Conservation (phyloP, 2,329 filamentous ascomycete genomes). For the Nigrospora osmanthi region DNA sequence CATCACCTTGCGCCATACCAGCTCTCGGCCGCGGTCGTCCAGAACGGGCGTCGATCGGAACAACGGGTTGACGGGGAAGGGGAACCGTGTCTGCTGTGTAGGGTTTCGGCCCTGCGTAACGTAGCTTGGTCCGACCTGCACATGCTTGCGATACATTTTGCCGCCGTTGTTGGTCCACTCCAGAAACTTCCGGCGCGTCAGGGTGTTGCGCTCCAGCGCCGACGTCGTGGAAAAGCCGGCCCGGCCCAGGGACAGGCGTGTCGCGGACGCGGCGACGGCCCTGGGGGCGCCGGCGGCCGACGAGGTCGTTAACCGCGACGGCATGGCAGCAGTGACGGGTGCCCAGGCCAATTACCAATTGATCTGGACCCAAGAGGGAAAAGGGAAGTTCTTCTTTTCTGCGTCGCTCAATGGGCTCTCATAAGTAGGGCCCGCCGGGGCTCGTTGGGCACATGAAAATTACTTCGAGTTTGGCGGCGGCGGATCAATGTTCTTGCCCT, state of each 20-base stretch:
- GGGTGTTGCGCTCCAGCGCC: background rate
- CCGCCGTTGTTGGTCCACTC: background rate
- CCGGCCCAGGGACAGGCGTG: background rate
- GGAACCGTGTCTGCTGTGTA: conserved; percentile 18
- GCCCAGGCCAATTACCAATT: conserved; percentile 2
- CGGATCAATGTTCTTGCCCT: too few species aligned
- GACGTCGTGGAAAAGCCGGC: conserved; percentile 5
- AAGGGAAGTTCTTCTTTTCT: background rate
- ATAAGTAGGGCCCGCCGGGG: too few species aligned
- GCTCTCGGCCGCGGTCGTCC: conserved; percentile 62
- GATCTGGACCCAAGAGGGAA: conserved; percentile 1
- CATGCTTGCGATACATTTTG: background rate
- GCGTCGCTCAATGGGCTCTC: background rate
- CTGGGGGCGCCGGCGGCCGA: background rate
- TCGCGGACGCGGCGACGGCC: background rate
- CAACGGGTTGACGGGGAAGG: conserved; percentile 66
- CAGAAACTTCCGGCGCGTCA: conserved; percentile 1
- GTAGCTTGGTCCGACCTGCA: conserved; percentile 6
- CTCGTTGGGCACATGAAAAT: too few species aligned
- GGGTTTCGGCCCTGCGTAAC: too few species aligned
- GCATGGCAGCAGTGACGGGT: conserved; percentile 2
- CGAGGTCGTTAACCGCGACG: conserved; percentile 3
- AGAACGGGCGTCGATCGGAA: conserved; percentile 70
- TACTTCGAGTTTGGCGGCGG: too few species aligned
- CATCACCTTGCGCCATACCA: conserved; percentile 65